Evolutionary conservation across 805 yeast genomes (phyloP).

Genomic region (Saturnispora quitensis): DNA sequence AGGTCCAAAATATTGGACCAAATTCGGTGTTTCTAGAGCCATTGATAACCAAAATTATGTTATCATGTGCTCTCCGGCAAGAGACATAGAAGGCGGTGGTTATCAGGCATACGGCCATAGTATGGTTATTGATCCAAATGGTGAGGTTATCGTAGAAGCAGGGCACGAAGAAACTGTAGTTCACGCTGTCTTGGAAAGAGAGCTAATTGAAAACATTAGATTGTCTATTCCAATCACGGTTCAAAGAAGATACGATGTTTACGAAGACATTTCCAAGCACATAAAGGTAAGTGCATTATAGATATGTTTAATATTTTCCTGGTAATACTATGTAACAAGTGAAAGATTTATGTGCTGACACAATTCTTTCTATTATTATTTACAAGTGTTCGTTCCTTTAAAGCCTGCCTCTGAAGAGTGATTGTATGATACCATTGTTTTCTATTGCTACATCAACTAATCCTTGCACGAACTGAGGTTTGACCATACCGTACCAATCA

Average conservation of each 20-base stretch:
- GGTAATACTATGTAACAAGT: not conserved
- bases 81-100: slow-evolving; percentile 45
- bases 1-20: slow-evolving; percentile 78
- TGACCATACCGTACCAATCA: slow-evolving; percentile 73
- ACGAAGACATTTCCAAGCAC: slow-evolving; percentile 33
- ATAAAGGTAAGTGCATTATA: slow-evolving; percentile 17
- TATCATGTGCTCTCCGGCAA: slow-evolving; percentile 80
- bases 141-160: slow-evolving; percentile 57
- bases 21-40: slow-evolving; percentile 64
- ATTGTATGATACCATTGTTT: slow-evolving; percentile 41
- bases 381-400: not conserved
- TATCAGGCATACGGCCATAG: slow-evolving; percentile 66
- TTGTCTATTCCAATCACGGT: slow-evolving; percentile 56
- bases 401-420: slow-evolving; percentile 36
- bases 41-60: slow-evolving; percentile 68
- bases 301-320: not conserved
- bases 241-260: slow-evolving; percentile 67
- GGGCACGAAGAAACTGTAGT: slow-evolving; percentile 72
- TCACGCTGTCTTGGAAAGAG: slow-evolving; percentile 65
- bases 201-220: slow-evolving; percentile 46
- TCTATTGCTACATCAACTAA: slow-evolving; percentile 47
- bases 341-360: not conserved
- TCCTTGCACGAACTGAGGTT: slow-evolving; percentile 58
- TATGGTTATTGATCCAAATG: slow-evolving; percentile 53
- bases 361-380: not conserved